These are phyloP conservation scores for Torulaspora maleeae DNA, from an alignment of 805 yeast species.

Conservation along the genomic window DNA sequence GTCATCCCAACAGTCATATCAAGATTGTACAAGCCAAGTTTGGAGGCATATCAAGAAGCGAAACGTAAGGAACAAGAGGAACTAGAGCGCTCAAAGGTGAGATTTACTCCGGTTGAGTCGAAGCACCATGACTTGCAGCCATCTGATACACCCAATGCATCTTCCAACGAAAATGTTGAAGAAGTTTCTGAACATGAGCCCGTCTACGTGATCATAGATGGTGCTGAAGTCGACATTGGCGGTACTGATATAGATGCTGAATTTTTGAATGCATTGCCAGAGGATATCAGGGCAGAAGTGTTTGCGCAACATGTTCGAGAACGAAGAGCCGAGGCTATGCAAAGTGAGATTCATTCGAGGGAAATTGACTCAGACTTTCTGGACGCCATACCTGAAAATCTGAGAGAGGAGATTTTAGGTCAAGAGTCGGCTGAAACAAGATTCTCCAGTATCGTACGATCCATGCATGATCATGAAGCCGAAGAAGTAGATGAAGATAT, in stretches of 20 bases:
- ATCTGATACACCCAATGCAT: constrained; percentile 1
- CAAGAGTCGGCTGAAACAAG: constrained; percentile 49
- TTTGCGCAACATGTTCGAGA: constrained; percentile 79
- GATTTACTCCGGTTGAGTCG: constrained; percentile 7
- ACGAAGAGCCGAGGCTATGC: constrained; percentile 54
- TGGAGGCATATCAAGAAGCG: constrained; percentile 33
- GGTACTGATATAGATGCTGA: constrained; percentile 92
- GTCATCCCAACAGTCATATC: constrained; percentile 44
- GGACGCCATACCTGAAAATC: constrained; percentile 66
- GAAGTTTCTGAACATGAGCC: constrained; percentile 43
- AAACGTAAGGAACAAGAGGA: constrained; percentile 30
- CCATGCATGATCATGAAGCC: constrained; percentile 8
- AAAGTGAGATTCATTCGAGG: constrained; percentile 43
- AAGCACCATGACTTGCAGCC: constrained; percentile 31
- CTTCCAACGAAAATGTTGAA: constrained; percentile 32
- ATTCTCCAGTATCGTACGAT: constrained; percentile 26
- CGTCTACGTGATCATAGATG: constrained; percentile 67
- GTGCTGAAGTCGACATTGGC: constrained; percentile 72
- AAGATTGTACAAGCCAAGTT: constrained; percentile 47
- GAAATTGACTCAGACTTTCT: constrained; percentile 79
- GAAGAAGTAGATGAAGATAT: constrained; percentile 21
- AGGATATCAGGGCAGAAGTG: constrained; percentile 89
- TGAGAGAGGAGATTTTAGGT: constrained; percentile 58
- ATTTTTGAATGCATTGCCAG: constrained; percentile 84
- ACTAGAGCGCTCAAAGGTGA: constrained; percentile 30